phyloP scores from a whole-genome alignment of 495 filamentous ascomycete species.

The Penicillium turbatum region DNA sequence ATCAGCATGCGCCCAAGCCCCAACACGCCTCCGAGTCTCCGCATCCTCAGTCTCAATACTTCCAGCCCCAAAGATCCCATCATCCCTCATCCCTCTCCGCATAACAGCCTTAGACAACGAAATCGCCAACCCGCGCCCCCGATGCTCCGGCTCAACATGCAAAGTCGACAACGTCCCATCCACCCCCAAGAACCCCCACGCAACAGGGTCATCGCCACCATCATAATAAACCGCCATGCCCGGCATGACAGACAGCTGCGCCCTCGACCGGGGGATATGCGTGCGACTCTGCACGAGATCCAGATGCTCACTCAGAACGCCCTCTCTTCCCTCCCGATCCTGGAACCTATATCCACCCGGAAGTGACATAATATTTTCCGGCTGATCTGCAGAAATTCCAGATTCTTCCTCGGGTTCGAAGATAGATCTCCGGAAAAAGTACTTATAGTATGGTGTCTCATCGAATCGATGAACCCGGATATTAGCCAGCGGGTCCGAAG shows the following conservation, averaged over 20 bases:
- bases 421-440: slow-evolving; percentile 22
- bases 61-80: slow-evolving; percentile 20
- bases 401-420: slow-evolving; percentile 10
- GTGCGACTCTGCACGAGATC: slow-evolving; percentile 39
- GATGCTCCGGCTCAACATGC: slow-evolving; percentile 47
- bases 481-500: slow-evolving; percentile 10
- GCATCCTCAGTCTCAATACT: slow-evolving; percentile 5
- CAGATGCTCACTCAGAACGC: slow-evolving; percentile 28
- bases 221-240: slow-evolving; percentile 35
- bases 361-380: slow-evolving; percentile 10
- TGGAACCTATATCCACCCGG: slow-evolving; percentile 32
- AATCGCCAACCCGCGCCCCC: slow-evolving; percentile 42
- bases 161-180: slow-evolving; percentile 47
- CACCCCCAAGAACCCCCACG: slow-evolving; percentile 41
- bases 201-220: slow-evolving; percentile 24
- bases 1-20: slow-evolving; percentile 43
- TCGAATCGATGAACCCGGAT: slow-evolving; percentile 35
- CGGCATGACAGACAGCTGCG: slow-evolving; percentile 29
- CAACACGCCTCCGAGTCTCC: slow-evolving; percentile 1
- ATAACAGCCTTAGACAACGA: slow-evolving; percentile 35
- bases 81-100: slow-evolving; percentile 25
- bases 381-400: neutral
- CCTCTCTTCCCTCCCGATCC: slow-evolving; percentile 19
- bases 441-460: slow-evolving; percentile 33
- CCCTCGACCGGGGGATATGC: slow-evolving; percentile 32